Percentiles rank a stretch among this genome's conserved stretches.
Evolutionary conservation across 768 basidiomycete genomes (phyloP).

Genomic region (Mycena vulgaris): DNA sequence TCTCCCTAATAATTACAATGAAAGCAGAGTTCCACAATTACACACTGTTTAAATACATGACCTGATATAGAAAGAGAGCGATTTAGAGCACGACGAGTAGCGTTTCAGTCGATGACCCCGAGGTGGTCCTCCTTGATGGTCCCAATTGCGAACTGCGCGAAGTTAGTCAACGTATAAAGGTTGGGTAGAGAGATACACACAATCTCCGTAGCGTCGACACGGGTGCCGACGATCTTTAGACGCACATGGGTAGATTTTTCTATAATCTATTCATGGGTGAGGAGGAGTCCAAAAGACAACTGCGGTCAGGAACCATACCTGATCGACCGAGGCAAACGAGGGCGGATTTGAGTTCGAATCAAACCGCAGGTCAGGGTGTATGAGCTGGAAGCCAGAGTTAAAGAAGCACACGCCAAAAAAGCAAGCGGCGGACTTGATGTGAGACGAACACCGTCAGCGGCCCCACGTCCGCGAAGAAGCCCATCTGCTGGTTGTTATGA

Average conservation of each 20-base stretch:
- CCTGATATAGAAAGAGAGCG: background rate
- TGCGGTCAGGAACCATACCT: conserved; percentile 61
- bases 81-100: background rate
- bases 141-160: conserved; percentile 90
- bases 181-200: conserved; percentile 59
- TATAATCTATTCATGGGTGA: conserved; percentile 75
- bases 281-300: background rate
- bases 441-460: conserved; percentile 96
- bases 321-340: conserved; percentile 92
- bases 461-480: conserved; percentile 97
- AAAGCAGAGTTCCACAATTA: conserved; percentile 15
- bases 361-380: conserved; percentile 94
- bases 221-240: conserved; percentile 97
- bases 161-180: conserved; percentile 2
- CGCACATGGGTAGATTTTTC: conserved; percentile 94
- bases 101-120: conserved; percentile 84
- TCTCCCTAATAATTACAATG: conserved; percentile 14
- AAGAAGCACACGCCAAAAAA: conserved; percentile 5
- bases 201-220: conserved; percentile 98
- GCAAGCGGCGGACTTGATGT: conserved; percentile 75
- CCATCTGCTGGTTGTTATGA: conserved; percentile 79
- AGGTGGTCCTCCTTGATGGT: conserved; percentile 99
- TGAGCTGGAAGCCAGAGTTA: conserved; percentile 69
- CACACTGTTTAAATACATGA: conserved; percentile 3
- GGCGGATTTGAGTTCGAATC: conserved; percentile 98